Conservation (phyloP, 1,284 basidiomycete genomes). For the Nidula niveotomentosa region DNA sequence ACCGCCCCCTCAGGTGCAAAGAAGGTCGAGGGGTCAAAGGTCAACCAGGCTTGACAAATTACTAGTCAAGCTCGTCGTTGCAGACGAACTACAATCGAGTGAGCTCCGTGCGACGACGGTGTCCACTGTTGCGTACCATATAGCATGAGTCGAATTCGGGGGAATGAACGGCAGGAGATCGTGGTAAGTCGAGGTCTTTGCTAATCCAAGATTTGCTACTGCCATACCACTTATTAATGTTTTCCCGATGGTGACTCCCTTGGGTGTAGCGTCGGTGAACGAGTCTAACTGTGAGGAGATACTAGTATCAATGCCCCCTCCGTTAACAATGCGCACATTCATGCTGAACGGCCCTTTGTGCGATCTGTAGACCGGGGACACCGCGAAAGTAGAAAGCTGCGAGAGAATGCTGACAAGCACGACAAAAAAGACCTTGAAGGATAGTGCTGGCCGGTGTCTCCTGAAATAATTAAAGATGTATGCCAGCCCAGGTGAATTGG, state of each 20-base stretch:
- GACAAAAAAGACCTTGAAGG: not conserved
- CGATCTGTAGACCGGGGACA: not conserved
- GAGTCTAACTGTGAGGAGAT: not conserved
- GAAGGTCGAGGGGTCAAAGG: not conserved
- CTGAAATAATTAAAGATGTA: not conserved
- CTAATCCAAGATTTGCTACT: not conserved
- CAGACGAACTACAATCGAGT: not conserved
- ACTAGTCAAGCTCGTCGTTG: not conserved
- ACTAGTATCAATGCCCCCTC: not conserved
- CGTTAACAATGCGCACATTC: not conserved
- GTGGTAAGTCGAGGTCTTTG: not conserved
- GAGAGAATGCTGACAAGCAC: not conserved
- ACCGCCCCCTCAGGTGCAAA: not conserved
- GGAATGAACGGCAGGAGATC: not conserved
- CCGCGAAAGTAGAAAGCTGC: not conserved
- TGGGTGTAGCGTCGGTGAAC: not conserved
- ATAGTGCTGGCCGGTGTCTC: not conserved
- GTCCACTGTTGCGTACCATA: not conserved
- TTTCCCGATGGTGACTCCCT: not conserved
- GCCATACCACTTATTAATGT: not conserved
- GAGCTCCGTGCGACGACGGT: not conserved
- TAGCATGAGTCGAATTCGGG: not conserved
- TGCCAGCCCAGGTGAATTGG: not conserved
- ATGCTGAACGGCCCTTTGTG: not conserved
- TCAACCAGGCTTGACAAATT: not conserved